Conservation (phyloP, 768 basidiomycete genomes). For the Psilocybe sp. region DNA sequence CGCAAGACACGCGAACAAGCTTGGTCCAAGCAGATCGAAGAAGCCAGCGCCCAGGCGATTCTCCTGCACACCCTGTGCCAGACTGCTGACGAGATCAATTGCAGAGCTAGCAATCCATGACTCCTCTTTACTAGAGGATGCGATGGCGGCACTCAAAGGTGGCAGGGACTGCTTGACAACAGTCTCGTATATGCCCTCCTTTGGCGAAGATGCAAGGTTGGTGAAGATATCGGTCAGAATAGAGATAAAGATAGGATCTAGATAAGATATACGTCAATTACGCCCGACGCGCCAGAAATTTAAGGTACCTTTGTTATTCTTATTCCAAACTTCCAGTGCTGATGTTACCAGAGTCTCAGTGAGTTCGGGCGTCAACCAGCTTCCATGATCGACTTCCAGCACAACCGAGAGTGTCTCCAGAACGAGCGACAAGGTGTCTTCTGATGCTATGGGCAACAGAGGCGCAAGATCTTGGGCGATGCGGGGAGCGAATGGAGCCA, state of each 20-base stretch:
- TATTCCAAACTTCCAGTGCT: constrained; percentile 79
- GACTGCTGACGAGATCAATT: constrained; percentile 74
- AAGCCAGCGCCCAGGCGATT: constrained; percentile 76
- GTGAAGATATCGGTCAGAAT: constrained; percentile 80
- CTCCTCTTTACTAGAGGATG: constrained; percentile 54
- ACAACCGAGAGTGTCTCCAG: constrained; percentile 83
- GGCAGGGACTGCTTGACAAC: constrained; percentile 77
- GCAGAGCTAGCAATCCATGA: constrained; percentile 78
- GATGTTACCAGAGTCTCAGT: constrained; percentile 64
- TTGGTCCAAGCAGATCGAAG: constrained; percentile 71
- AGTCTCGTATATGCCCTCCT: constrained; percentile 62
- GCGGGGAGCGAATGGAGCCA: constrained; percentile 63
- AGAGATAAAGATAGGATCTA: constrained; percentile 86
- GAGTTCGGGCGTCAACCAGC: constrained; percentile 69
- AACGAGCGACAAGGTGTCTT: constrained; percentile 86
- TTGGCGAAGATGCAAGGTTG: constrained; percentile 60
- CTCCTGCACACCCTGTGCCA: constrained; percentile 64
- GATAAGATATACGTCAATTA: background rate
- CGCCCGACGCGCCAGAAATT: no score
- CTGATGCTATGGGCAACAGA: constrained; percentile 74
- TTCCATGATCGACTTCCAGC: constrained; percentile 67
- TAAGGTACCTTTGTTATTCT: constrained; percentile 77
- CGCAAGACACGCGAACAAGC: constrained; percentile 66
- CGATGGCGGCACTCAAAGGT: constrained; percentile 62
- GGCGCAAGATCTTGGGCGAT: constrained; percentile 83